Base-by-base conservation (phyloP, 495 filamentous ascomycete genomes). In the Xylaria nigripes region DNA sequence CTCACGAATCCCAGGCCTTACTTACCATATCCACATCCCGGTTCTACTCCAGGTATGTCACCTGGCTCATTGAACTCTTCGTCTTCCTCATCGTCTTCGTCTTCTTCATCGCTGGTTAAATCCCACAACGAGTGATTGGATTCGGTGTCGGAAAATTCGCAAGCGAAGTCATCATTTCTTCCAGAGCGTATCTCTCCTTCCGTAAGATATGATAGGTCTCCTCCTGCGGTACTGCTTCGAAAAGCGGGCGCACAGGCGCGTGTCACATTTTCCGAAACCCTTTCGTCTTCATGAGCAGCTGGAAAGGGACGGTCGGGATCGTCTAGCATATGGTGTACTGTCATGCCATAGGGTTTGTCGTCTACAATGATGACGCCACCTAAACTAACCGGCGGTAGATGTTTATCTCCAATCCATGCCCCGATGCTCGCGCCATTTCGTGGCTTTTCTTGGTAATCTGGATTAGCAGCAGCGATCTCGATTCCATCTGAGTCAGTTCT, bases 271-370 rank as follows among this genome's bases (percentile, higher is more conserved):
- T 56, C 57, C 2, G 18, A 15, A 29, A 38, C 8, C 10, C 24
- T 46, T 47, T 45, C 45, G n/a, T n/a, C 25, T 41, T 51, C 48
- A 57, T 61, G 29, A 51, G 70, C 61, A 61, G 77, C 66, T 53
- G 78, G 62, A 57, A 79, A 71, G 38, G 81, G 79, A 15, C 84
- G 79, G 24, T 85, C 86, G 4, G 86, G 86, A 15, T 86, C 81
- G 59, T 97, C 92, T 1, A 97, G 77, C 83, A 97, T 88, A 65
- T 97, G 92, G 59, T 97, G 92, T 2, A 96, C 92, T 16, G 86
- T 95, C 85, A 96, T 89, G 7, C 91, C 92, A 63, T 88, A 93
- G 1, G 86, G 81, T 57, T 85, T 80, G 48, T 85, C 82, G 66
- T 96, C 89, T 6, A 96, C 82, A 7, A 93, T 70, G 38, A 97